Conservation (phyloP, 805 yeast species). For the Kodamaea lidongshanica region DNA sequence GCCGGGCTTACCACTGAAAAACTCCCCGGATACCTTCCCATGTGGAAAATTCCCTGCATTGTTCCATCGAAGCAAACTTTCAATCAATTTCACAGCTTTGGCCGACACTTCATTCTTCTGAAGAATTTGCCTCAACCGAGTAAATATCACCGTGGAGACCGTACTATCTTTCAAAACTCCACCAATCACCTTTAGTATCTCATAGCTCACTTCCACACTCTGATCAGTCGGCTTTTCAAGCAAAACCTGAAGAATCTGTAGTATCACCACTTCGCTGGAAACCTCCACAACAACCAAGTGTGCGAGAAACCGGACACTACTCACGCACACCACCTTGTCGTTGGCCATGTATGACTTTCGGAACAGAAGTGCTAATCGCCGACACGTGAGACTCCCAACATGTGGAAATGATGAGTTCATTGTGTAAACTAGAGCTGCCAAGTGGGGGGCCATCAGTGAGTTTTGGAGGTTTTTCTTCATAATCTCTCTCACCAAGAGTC, state of each 20-base stretch:
- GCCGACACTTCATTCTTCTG: too few species aligned
- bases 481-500: constrained; percentile 51
- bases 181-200: constrained; percentile 50
- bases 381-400: constrained; percentile 52
- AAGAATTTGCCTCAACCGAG: constrained; percentile 45
- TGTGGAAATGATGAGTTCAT: constrained; percentile 64
- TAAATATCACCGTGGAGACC: constrained; percentile 53
- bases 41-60: too few species aligned
- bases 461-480: constrained; percentile 49
- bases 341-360: constrained; percentile 45
- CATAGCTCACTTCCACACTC: constrained; percentile 50
- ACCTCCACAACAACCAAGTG: constrained; percentile 61
- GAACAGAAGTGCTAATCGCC: constrained; percentile 54
- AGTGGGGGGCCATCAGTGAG: constrained; percentile 37
- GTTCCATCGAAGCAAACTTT: constrained; percentile 4
- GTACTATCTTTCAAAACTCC: constrained; percentile 37
- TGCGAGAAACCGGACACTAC: constrained; percentile 47
- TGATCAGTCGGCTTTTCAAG: constrained; percentile 44
- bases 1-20: too few species aligned
- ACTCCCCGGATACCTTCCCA: background rate
- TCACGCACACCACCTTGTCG: constrained; percentile 38
- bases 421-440: constrained; percentile 53
- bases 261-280: constrained; percentile 23
- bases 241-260: constrained; percentile 32
- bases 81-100: constrained; percentile 4